These are phyloP conservation scores for Diphasiastrum complanatum DNA, from an alignment of 83 land plant species.

Conservation along the genomic window DNA sequence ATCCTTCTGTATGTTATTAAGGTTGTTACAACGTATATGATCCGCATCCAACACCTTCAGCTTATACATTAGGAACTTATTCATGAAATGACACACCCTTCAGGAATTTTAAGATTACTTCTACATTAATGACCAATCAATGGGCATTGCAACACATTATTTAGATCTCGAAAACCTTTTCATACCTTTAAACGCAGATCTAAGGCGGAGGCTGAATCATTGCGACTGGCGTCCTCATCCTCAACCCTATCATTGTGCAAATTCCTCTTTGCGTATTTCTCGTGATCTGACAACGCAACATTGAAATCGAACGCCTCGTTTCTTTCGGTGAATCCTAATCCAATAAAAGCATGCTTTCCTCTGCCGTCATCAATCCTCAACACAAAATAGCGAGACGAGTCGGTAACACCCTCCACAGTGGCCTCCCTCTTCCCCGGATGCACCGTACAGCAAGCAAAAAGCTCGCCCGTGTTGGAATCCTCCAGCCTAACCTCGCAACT, in stretches of 20 bases:
- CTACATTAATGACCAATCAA: too few relatives aligned
- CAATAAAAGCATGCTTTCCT: constrained; percentile 94
- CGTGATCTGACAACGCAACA: constrained; percentile 95
- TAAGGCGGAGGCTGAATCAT: constrained; percentile 1
- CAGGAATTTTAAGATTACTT: too few relatives aligned
- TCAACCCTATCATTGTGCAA: constrained; percentile 40
- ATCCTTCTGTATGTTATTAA: too few relatives aligned
- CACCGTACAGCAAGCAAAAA: constrained; percentile 91
- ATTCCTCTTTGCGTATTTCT: constrained; percentile 82
- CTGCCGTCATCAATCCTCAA: constrained; percentile 84
- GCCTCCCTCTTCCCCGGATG: constrained; percentile 71
- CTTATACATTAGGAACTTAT: too few relatives aligned
- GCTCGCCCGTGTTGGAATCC: constrained; percentile 84
- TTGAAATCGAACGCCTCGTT: constrained; percentile 99
- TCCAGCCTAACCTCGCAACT: constrained; percentile 91
- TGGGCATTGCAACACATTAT: too few relatives aligned
- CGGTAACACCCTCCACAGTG: constrained; percentile 77
- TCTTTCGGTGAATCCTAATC: constrained; percentile 83
- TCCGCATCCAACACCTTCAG: too few relatives aligned
- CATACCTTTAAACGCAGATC: constrained; percentile 36
- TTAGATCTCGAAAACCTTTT: too few relatives aligned
- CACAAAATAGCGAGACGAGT: constrained; percentile 94
- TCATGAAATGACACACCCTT: too few relatives aligned
- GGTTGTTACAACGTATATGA: too few relatives aligned
- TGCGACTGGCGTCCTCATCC: constrained; percentile 18